A percentile compares a stretch with the other conserved stretches of the same genome.
Conservation (phyloP, 805 yeast species). For the Barnettozyma vustinii region DNA sequence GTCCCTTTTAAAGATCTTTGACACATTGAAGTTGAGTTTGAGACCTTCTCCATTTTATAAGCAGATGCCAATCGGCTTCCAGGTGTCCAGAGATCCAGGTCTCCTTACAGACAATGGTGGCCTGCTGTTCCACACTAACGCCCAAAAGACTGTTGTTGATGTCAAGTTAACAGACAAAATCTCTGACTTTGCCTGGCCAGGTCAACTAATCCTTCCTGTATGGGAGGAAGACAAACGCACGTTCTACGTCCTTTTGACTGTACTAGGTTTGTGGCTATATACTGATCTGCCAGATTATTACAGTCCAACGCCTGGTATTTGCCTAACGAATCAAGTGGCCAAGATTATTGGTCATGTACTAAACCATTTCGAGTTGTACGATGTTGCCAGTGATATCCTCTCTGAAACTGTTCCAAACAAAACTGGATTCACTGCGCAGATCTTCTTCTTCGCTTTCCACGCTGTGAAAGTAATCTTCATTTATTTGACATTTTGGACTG, state of each 20-base stretch:
- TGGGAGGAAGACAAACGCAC: conserved; percentile 49
- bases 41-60: conserved; percentile 77
- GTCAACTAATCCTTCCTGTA: conserved; percentile 75
- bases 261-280: conserved; percentile 71
- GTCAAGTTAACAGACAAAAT: conserved; percentile 45
- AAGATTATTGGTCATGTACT: conserved; percentile 26
- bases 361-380: conserved; percentile 32
- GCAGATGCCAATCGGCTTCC: conserved; percentile 57
- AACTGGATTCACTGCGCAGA: conserved; percentile 45
- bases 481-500: conserved; percentile 55
- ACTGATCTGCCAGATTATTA: conserved; percentile 87
- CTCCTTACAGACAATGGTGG: conserved; percentile 80
- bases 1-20: conserved; percentile 57
- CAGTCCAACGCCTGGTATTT: conserved; percentile 89
- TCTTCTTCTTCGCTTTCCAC: conserved; percentile 70
- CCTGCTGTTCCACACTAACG: conserved; percentile 58
- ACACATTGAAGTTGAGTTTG: conserved; percentile 62
- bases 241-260: conserved; percentile 32
- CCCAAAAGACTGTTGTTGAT: conserved; percentile 40
- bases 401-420: conserved; percentile 42
- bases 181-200: conserved; percentile 76
- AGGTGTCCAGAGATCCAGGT: conserved; percentile 66
- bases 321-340: conserved; percentile 59
- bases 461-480: conserved; percentile 52
- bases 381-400: conserved; percentile 41